Evolutionary conservation across 257 asterid genomes (phyloP), one percentile per base, ranked within the genome.

Genomic region (Ligustrum vulgare): DNA sequence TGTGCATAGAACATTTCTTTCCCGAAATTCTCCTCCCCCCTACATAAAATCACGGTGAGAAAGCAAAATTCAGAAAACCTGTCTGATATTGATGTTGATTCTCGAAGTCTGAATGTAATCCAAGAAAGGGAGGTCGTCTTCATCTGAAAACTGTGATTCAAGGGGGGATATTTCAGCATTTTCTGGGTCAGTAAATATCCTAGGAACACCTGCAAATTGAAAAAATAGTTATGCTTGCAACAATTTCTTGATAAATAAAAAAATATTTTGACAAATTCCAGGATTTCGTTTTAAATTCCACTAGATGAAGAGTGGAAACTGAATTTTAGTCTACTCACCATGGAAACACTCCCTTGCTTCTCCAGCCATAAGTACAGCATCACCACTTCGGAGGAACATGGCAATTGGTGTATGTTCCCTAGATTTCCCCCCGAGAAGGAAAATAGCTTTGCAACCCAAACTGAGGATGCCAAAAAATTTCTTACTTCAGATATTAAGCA

Each of bases 321-420:
- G 16, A 33, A 43, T 68, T 78, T 71, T 84, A 25, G 20, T 23
- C 72, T 36, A 82, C 80, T 77, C 39, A 94, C 98, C 99, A 72
- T 94, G 99, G 82, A 88, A 92, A 90, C 96, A 94, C 82, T 90
- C 95, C 86, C 98, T 88, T 62, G 98, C 98, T 81, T 87, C 94
- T 72, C 93, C 92, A 68, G 97, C 94, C 98, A 94, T 94, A 49
- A 94, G 98, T 15, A 94, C 86, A 16, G 81, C 87, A 82, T 92
- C 99, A 73, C 99, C 99, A 80, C 98, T 92, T 74, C 93, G 86
- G 77, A 94, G 93, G 79, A 91, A 91, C 99, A 94, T 91, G 23
- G 98, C 91, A 76, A 77, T 70, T 15, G 99, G 98, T 13, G 84
- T 73, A 73, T 91, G 77, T 47, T 92, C 98, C 88, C 96, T 85